Conservation (phyloP, 2,329 filamentous ascomycete species). For the Beauveria sp. region DNA sequence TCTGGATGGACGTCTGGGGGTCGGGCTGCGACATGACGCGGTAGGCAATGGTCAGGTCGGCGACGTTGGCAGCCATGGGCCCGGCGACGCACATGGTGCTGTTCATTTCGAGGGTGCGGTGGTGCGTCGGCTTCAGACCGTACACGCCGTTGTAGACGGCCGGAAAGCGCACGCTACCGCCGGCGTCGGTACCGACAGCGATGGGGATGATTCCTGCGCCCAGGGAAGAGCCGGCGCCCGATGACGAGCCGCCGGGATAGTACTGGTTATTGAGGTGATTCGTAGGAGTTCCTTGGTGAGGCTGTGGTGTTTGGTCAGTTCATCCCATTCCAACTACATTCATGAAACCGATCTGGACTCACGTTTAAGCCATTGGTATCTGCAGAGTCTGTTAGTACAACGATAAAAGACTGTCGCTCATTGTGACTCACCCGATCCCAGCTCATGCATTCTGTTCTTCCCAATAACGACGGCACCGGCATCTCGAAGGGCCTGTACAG, state of each 20-base stretch:
- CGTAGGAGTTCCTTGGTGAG: slow-evolving; percentile 58
- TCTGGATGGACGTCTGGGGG: slow-evolving; percentile 50
- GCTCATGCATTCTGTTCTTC: slow-evolving; percentile 73
- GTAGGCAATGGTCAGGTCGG: slow-evolving; percentile 77
- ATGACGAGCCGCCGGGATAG: slow-evolving; percentile 76
- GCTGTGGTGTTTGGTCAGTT: slow-evolving; percentile 28
- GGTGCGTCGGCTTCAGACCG: slow-evolving; percentile 72
- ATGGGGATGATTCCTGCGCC: slow-evolving; percentile 67
- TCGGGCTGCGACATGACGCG: slow-evolving; percentile 70
- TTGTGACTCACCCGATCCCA: slow-evolving; percentile 54
- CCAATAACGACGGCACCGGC: slow-evolving; percentile 69
- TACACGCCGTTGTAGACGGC: slow-evolving; percentile 70
- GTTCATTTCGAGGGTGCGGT: slow-evolving; percentile 53
- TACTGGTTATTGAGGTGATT: slow-evolving; percentile 72
- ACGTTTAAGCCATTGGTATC: slow-evolving; percentile 80
- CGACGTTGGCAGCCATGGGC: slow-evolving; percentile 67
- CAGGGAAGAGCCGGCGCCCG: slow-evolving; percentile 65
- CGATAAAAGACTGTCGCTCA: slow-evolving; percentile 14
- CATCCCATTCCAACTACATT: not conserved
- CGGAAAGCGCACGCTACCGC: slow-evolving; percentile 69
- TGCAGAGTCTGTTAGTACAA: slow-evolving; percentile 17
- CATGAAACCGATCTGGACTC: slow-evolving; percentile 14
- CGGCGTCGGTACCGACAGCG: slow-evolving; percentile 66
- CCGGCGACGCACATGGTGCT: slow-evolving; percentile 57
- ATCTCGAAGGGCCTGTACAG: slow-evolving; percentile 61